Base-by-base conservation (phyloP, 2,329 filamentous ascomycete species). In the Fusarium tjaetaba region DNA sequence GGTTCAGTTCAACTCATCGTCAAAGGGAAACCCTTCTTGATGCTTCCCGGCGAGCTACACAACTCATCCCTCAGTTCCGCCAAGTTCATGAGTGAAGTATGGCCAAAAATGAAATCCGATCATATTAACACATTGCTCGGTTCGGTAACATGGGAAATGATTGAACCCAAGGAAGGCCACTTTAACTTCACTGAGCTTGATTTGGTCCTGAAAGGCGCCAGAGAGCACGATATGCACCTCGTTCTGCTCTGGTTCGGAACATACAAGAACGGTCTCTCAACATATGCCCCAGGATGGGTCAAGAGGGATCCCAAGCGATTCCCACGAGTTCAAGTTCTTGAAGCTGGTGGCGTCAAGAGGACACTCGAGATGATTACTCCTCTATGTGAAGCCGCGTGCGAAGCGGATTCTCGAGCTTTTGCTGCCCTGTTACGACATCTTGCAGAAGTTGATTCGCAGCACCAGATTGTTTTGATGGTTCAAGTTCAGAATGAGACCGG, bases 401-500 rank as follows among this genome's bases (percentile, higher is more conserved):
- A 72, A 14, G 82, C 82, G 2, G 82, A 83, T 53, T 72, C 76
- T 1, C 69, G 67, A 8, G 82, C 82, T 0, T 83, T 83, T 38
- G 71, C 77, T 1, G 76, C 75, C 15, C 68, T 83, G 11, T 79
- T 82, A 72, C 60, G 48, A 2, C 79, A 84, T 52, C 60, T 84
- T 0, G 82, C 83, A 11, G 78, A 85, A 6, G 74, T 88, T 9
- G 86, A 89, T 51, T 78, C 78, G 4, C 76, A 81, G 16, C 81
- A 88, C 48, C 82, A 80, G 6, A 89, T 86, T 0, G 86, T 89
- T 0, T 70, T 89, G 5, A 89, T 89, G 87, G 83, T 88, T 1
- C 87, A 89, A 69, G 87, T 89, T n/a, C 85, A 89, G 76, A 89
- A 89, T 46, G 87, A 89, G 78, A 83, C 82, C 1, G 87, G 88